Evolutionary conservation across 2,329 filamentous ascomycete species (phyloP).

Genomic region (Chaetomium sp.): DNA sequence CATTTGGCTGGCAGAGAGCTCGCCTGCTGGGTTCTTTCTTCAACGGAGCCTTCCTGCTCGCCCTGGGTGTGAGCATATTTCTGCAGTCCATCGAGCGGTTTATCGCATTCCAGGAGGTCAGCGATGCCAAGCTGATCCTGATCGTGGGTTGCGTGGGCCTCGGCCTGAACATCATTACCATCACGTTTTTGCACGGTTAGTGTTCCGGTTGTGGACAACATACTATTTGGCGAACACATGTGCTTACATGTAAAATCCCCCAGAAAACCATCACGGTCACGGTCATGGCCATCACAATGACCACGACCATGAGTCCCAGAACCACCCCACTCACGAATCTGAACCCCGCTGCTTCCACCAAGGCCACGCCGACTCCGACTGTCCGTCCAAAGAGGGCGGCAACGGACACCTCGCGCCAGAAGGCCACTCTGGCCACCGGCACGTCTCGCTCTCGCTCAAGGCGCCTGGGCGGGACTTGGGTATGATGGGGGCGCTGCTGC

Average conservation of each 20-base stretch:
- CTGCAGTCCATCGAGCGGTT: constrained; percentile 69
- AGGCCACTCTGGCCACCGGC: constrained; percentile 45
- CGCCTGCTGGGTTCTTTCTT: constrained; percentile 72
- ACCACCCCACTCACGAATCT: constrained; percentile 14
- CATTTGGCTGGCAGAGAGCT: constrained; percentile 72
- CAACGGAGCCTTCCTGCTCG: constrained; percentile 69
- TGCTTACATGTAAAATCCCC: neutral
- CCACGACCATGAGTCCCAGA: neutral
- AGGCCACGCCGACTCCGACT: constrained; percentile 20
- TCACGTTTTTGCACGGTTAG: constrained; percentile 57
- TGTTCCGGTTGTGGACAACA: neutral
- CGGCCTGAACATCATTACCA: constrained; percentile 59
- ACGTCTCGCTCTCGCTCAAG: constrained; percentile 29
- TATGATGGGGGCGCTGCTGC: constrained; percentile 63
- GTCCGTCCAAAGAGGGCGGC: neutral
- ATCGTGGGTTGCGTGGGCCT: constrained; percentile 65
- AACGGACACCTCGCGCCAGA: constrained; percentile 1
- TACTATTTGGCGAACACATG: neutral
- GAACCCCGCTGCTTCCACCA: constrained; percentile 31
- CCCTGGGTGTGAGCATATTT: constrained; percentile 64
- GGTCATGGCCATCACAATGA: constrained; percentile 1
- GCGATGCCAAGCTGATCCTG: constrained; percentile 59
- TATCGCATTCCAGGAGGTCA: constrained; percentile 49
- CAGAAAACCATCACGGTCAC: constrained; percentile 13
- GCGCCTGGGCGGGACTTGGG: constrained; percentile 53